Base-by-base conservation (phyloP, 2,329 filamentous ascomycete genomes). In the Cadophora luteo-olivacea region DNA sequence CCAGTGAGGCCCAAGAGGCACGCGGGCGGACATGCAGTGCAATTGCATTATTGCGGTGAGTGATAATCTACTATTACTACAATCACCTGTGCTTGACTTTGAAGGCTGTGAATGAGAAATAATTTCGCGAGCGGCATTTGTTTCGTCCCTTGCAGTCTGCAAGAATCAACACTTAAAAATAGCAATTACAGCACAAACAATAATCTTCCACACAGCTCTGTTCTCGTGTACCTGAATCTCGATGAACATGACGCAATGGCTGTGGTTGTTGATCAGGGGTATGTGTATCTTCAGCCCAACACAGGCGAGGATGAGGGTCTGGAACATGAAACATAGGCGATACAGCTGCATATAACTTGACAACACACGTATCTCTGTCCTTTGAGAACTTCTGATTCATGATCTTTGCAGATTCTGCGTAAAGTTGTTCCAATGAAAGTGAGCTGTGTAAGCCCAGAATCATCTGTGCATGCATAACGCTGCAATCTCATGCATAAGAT, bases 221-320 rank as follows among this genome's bases (percentile, higher is more conserved):
- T 58, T 38, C 55, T 58, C 33, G 55, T 38, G 55, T 60, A 60
- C 55, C 38, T 61, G 38, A 22, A 61, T 48, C 12, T 61, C 41
- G 25, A 11, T 48, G 38, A 36, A 32, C 14, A 62, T 66, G 65
- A 66, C 65, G 65, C 58, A 66, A 61, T 61, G 61, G 61, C 61
- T 63, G 24, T 63, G 25, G 29, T 16, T 63, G 11, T 52, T 25
- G 54, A 25, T 25, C 61, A 51, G 58, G 58, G 58, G 38, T 61
- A 36, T 36, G 33, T 36, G 33, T 36, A 32, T 19, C 8, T 45
- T 29, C 36, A 48, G 58, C 58, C 38, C 58, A 48, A 61, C 24
- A 60, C 32, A 24, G 24, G 58, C 25, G 58, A 61, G 58, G 9
- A 57, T 36, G 4, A 22, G 33, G 33, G 32, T 58, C 52, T 16